phyloP scores from a whole-genome alignment of 176 grass and related monocot genomes.

The Saccharum officinarum region DNA sequence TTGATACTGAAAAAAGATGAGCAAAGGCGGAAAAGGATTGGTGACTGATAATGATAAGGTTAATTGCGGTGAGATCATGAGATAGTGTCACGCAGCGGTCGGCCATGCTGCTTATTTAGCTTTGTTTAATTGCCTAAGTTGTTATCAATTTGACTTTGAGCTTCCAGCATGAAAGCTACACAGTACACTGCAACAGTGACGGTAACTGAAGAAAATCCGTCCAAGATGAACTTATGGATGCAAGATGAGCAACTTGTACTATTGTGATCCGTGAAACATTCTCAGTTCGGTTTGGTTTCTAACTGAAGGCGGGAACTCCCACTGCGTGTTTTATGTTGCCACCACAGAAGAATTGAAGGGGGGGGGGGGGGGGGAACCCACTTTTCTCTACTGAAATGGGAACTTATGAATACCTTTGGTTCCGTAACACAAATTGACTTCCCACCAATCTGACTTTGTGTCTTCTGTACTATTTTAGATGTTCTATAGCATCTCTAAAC shows the following conservation, averaged over 20 bases:
- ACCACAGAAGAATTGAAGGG: neutral
- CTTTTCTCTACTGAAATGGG: neutral
- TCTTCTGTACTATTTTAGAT: neutral
- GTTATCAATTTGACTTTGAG: constrained; percentile 29
- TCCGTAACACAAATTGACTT: neutral
- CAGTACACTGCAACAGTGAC: neutral
- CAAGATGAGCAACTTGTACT: constrained; percentile 1
- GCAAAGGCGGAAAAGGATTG: neutral
- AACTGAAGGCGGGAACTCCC: neutral
- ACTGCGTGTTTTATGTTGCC: neutral
- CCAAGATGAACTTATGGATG: neutral
- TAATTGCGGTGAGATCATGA: constrained; percentile 8
- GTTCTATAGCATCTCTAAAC: neutral
- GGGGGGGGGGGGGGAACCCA: neutral
- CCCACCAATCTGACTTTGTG: neutral
- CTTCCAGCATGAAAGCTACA: neutral
- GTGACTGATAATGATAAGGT: constrained; percentile 2
- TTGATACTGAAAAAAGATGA: constrained; percentile 21
- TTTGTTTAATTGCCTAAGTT: neutral
- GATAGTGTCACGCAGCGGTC: neutral
- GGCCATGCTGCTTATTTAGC: neutral
- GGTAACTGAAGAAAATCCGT: constrained; percentile 4
- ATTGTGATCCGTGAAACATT: neutral
- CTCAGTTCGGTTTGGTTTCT: neutral
- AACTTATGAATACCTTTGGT: neutral